These are phyloP conservation scores for Gentiana macrophylla DNA, from an alignment of 257 asterid species.

Conservation along the genomic window DNA sequence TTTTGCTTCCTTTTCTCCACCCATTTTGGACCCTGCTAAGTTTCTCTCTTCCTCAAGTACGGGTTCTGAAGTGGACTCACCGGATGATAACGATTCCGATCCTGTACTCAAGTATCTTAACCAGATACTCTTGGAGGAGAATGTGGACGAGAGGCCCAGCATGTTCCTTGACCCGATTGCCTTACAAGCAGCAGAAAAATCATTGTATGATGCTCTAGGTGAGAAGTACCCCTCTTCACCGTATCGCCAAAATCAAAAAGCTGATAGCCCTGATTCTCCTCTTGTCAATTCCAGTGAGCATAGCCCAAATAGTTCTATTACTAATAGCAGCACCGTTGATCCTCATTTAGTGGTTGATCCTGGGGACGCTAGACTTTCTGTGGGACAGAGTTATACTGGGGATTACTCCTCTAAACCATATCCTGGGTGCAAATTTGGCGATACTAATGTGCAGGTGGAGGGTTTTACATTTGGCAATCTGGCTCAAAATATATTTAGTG, in stretches of 20 bases:
- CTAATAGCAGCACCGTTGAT: constrained; percentile 35
- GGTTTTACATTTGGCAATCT: constrained; percentile 19
- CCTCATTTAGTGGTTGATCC: constrained; percentile 49
- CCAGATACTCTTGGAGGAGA: constrained; percentile 82
- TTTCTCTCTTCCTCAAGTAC: constrained; percentile 31
- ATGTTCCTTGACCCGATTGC: constrained; percentile 94
- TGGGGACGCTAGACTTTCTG: constrained; percentile 25
- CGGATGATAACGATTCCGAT: constrained; percentile 79
- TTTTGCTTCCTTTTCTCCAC: constrained; percentile 25
- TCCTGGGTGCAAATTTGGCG: constrained; percentile 18
- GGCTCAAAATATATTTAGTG: constrained; percentile 38
- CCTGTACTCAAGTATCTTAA: constrained; percentile 74
- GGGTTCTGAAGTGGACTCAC: constrained; percentile 61
- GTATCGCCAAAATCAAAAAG: constrained; percentile 19
- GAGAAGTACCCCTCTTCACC: constrained; percentile 54
- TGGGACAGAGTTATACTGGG: constrained; percentile 24
- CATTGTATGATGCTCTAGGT: constrained; percentile 73
- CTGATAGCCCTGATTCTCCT: constrained; percentile 58
- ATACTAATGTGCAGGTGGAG: constrained; percentile 21
- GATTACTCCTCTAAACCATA: constrained; percentile 26
- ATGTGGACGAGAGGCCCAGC: constrained; percentile 79
- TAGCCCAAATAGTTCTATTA: constrained; percentile 34
- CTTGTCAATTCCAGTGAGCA: constrained; percentile 40
- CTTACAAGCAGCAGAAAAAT: constrained; percentile 73
- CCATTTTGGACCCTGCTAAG: constrained; percentile 26